Base-by-base conservation (phyloP, 2,329 filamentous ascomycete species). In the Ophiosphaerella narmari region DNA sequence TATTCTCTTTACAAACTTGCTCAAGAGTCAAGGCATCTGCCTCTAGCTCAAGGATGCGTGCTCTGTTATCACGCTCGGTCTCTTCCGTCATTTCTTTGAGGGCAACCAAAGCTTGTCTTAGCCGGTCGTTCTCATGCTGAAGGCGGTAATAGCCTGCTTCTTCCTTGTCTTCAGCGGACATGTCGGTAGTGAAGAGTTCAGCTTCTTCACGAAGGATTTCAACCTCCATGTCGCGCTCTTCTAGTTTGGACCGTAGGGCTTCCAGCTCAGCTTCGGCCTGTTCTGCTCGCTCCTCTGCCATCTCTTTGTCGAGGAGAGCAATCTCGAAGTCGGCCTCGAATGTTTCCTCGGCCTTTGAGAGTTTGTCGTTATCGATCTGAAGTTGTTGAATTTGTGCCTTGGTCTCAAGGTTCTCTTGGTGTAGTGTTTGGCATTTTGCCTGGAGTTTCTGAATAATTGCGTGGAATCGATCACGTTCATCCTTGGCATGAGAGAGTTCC, bases 201-300 rank as follows among this genome's bases (percentile, higher is more conserved):
- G 96, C 96, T 69, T 99, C 94, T 62, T 94, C 90, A 34, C 85
- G 83, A 12, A 97, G 75, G 33, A 97, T 86, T 38, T 97, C 93
- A 1, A 93, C 82, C 69, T 99, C 93, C 8, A 97, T 78, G 62
- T 94, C 86, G 7, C 96, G 78, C 71, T 97, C 92, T 70, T 97
- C 92, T 1, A 86, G 76, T 66, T 87, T 91, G 50, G 83, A 77
- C 65, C 90, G 90, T 45, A 96, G 72, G 2, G 85, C 82, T 33
- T 96, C 89, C 21, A 95, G 77, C 67, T 99, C 92, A 1, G 84
- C 82, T 70, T 91, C 94, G 43, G 88, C 79, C 14, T 88, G 85
- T 60, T 97, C 94, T 0, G 90, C 88, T 37, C 86, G 91, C 74
- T 97, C 93, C 72, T 99, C 92, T 0, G 94, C 94, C 89, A 97